Evolutionary conservation across 495 filamentous ascomycete species (phyloP).

Genomic region (Penicillium soppii): DNA sequence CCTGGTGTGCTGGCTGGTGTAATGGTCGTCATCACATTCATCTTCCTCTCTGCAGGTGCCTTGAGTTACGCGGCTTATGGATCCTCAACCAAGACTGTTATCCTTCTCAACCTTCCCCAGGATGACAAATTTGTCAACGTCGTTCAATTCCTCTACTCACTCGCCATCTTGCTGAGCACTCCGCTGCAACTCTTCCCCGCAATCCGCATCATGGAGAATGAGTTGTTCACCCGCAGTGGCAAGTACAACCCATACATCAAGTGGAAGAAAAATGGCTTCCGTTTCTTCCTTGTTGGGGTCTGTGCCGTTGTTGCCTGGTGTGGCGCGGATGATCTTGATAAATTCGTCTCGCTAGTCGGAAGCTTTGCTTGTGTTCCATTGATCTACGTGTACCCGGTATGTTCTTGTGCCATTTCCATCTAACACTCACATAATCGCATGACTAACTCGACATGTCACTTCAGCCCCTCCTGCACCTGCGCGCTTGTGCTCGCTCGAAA

Average conservation of each 20-base stretch:
- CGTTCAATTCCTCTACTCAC: conserved; percentile 91
- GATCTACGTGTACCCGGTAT: conserved; percentile 96
- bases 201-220: conserved; percentile 72
- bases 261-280: conserved; percentile 97
- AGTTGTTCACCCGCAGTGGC: conserved; percentile 76
- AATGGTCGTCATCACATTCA: conserved; percentile 89
- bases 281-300: conserved; percentile 83
- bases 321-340: conserved; percentile 90
- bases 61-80: conserved; percentile 96
- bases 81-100: conserved; percentile 89
- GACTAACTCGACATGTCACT: conserved; percentile 4
- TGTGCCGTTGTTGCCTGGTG: conserved; percentile 88
- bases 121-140: conserved; percentile 94
- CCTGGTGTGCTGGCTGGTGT: conserved; percentile 79
- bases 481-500: conserved; percentile 65
- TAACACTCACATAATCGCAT: not conserved
- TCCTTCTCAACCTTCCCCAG: conserved; percentile 93
- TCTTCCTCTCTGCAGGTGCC: conserved; percentile 89
- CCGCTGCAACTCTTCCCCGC: conserved; percentile 96
- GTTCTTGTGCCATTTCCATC: conserved; percentile 27
- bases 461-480: conserved; percentile 85
- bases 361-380: conserved; percentile 97
- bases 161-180: conserved; percentile 91
- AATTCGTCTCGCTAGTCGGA: conserved; percentile 92
- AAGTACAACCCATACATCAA: conserved; percentile 97